phyloP scores from a whole-genome alignment of 1,139 yeast species.

The Candida dubliniensis region DNA sequence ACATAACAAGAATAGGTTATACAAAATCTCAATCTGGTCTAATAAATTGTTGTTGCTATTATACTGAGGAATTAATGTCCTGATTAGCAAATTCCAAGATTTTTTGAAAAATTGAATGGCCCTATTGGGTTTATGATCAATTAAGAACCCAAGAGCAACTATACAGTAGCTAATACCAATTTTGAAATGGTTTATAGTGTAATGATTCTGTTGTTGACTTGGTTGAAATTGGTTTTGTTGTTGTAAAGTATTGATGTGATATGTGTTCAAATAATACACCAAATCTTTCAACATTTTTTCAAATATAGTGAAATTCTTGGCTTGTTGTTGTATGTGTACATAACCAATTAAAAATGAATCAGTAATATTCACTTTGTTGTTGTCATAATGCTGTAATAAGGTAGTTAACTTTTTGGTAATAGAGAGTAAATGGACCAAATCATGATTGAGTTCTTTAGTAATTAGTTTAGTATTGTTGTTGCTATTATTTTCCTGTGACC shows the following conservation, averaged over 20 bases:
- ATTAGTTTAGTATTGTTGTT: constrained; percentile 2
- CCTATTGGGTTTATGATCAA: constrained; percentile 20
- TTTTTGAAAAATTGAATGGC: constrained; percentile 37
- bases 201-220: background rate
- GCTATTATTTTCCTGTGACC: constrained; percentile 3
- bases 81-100: constrained; percentile 46
- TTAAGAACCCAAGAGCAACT: constrained; percentile 26
- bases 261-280: constrained; percentile 27
- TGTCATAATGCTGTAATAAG: constrained; percentile 14
- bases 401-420: constrained; percentile 33
- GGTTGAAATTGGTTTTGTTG: background rate
- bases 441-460: constrained; percentile 19
- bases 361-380: constrained; percentile 16
- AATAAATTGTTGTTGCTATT: constrained; percentile 33
- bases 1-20: constrained; percentile 33
- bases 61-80: constrained; percentile 45
- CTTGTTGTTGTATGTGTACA: constrained; percentile 20
- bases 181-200: constrained; percentile 23
- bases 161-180: constrained; percentile 29
- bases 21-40: constrained; percentile 43
- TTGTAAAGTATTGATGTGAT: constrained; percentile 8
- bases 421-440: constrained; percentile 34
- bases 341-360: constrained; percentile 39
- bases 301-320: constrained; percentile 23
- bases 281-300: constrained; percentile 24